Percentiles rank a stretch among this genome's conserved stretches.
Conservation (phyloP, 2,329 filamentous ascomycete genomes). For the Botrytis elliptica region DNA sequence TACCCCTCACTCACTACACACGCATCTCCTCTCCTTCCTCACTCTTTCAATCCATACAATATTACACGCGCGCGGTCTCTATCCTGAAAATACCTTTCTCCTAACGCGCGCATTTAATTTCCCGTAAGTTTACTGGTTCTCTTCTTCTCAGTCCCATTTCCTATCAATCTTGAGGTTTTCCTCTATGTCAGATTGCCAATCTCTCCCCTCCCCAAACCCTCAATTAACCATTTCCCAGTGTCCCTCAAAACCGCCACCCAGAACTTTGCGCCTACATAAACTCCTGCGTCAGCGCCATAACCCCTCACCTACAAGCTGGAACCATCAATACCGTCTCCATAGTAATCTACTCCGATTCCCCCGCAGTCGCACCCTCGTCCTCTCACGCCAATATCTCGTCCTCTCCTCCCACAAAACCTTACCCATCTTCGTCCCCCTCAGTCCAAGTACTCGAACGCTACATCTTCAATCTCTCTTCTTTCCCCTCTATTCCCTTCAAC, state of each 20-base stretch:
- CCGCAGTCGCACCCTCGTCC: neutral
- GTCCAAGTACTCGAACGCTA: conserved; percentile 43
- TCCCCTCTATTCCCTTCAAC: conserved; percentile 40
- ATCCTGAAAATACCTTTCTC: conserved; percentile 65
- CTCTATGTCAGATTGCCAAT: neutral
- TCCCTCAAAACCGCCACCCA: conserved; percentile 68
- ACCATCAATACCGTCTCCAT: conserved; percentile 33
- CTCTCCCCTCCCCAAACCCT: neutral
- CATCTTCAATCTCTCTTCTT: conserved; percentile 44
- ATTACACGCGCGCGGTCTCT: conserved; percentile 64
- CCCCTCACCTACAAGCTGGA: conserved; percentile 9
- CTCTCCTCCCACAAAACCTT: conserved; percentile 39
- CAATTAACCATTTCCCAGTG: conserved; percentile 31
- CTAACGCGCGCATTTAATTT: conserved; percentile 67
- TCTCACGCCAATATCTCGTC: neutral
- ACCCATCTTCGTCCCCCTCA: conserved; percentile 9
- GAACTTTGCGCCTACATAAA: conserved; percentile 53
- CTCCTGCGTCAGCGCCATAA: conserved; percentile 4
- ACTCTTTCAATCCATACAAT: conserved; percentile 70
- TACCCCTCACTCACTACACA: conserved; percentile 45
- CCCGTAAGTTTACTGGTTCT: conserved; percentile 38
- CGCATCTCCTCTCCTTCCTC: conserved; percentile 63
- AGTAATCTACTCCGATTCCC: conserved; percentile 36
- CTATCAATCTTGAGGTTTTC: neutral
- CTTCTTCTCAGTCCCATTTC: neutral